Evolutionary conservation across 305 asterid species (phyloP).

Genomic region (Euphrasia arctica): DNA sequence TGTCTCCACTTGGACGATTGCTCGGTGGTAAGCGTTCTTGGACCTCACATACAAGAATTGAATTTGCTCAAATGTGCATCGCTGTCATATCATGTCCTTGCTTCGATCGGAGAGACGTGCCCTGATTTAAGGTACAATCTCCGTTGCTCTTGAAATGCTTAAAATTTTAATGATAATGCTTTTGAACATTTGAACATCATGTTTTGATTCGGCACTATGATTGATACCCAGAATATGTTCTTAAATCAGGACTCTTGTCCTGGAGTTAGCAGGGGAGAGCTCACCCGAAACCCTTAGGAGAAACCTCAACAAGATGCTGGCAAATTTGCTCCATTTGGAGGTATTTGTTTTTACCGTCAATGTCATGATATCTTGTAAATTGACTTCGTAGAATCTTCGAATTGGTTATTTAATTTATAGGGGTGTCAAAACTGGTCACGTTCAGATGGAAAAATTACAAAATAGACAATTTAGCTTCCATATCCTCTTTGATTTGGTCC

Average conservation of each 20-base stretch:
- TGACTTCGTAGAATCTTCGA: slow-evolving; percentile 2
- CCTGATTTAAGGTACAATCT: slow-evolving; percentile 60
- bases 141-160: slow-evolving; percentile 3
- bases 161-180: neutral
- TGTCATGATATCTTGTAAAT: slow-evolving; percentile 11
- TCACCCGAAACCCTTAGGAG: slow-evolving; percentile 36
- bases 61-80: slow-evolving; percentile 66
- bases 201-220: slow-evolving; percentile 8
- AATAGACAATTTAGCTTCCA: too few relatives aligned
- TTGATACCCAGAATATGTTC: slow-evolving; percentile 20
- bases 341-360: slow-evolving; percentile 30
- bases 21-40: slow-evolving; percentile 40
- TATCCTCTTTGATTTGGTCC: too few relatives aligned
- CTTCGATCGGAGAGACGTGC: slow-evolving; percentile 45
- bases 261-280: slow-evolving; percentile 55
- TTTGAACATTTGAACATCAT: neutral
- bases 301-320: slow-evolving; percentile 42
- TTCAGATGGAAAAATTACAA: too few relatives aligned
- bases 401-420: too few relatives aligned
- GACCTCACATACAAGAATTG: slow-evolving; percentile 50
- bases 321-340: slow-evolving; percentile 47
- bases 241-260: slow-evolving; percentile 52
- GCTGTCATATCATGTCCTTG: slow-evolving; percentile 40
- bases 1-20: slow-evolving; percentile 53
- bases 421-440: too few relatives aligned